Base-by-base conservation (phyloP, 2,329 filamentous ascomycete species). In the Ceratocystis ficicola region DNA sequence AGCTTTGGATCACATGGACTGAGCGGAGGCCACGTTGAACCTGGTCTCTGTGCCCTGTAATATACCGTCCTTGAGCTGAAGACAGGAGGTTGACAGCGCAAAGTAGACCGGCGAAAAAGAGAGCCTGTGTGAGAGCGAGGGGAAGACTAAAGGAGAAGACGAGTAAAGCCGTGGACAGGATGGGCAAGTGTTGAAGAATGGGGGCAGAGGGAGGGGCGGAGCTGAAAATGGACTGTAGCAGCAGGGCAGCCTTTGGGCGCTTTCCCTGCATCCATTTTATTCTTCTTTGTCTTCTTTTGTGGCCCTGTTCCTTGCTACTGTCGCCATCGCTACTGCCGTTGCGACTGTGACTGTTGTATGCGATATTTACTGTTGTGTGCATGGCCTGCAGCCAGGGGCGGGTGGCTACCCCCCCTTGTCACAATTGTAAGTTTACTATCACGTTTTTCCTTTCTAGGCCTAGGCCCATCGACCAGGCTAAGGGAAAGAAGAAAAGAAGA, bases 41-140 rank as follows among this genome's bases (percentile, higher is more conserved):
- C 10, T 57, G 25, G 28, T 62, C 22, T 44, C 60, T 46, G 36
- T 62, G 60, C 22, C 17, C 60, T 62, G 15, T 62, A 41, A 20
- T 62, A 22, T 5, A 32, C 32, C 6, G 5, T 12, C 7, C 17
- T 44, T 22, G n/a, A 50, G 46, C 46, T 50, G 46, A 50, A 20
- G 46, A 36, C n/a, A 50, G 46, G 8, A 22, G 20, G 44, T 8
- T 17, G 44, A 17, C 5, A 20, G 46, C 46, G 46, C n/a, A 50
- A 20, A 50, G 46, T 25, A 50, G 46, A 1, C 15, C 7, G 46
- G 46, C 44, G n/a, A 48, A 48, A 48, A 20, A 12, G n/a, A 48
- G 44, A n/a, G 17, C n/a, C 17, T 22, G 22, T n/a, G 10, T 4
- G 46, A 50, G 46, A 22, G 46, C 17, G n/a, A 48, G 17, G 15